Conservation (phyloP, 257 asterid species). For the Solanum rostratum region DNA sequence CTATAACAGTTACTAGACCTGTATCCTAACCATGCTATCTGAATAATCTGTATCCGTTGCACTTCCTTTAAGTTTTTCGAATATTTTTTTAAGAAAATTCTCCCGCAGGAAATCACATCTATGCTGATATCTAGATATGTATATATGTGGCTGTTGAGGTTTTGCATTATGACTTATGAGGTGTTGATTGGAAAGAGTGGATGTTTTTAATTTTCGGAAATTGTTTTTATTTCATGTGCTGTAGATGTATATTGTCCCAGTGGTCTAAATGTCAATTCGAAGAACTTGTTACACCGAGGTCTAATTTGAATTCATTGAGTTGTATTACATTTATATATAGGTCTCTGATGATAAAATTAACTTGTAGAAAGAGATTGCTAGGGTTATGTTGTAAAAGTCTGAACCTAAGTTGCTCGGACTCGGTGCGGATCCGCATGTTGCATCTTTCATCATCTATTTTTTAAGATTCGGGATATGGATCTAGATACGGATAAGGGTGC, state of each 20-base stretch:
- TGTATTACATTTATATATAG: not conserved
- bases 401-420: not conserved
- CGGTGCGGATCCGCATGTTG: no score
- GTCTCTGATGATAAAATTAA: not conserved
- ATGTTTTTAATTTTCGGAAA: not conserved
- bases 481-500: no score
- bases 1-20: not conserved
- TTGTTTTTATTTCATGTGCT: not conserved
- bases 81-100: not conserved
- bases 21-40: not conserved
- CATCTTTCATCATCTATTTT: no score
- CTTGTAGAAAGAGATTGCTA: not conserved
- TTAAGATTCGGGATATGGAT: no score
- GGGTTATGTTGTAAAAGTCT: not conserved
- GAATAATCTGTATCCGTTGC: not conserved
- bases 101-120: not conserved
- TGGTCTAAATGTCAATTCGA: not conserved
- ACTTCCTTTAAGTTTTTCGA: not conserved
- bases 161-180: not conserved
- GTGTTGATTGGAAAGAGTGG: not conserved
- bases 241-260: not conserved
- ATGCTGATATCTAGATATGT: not conserved
- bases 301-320: not conserved
- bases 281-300: not conserved
- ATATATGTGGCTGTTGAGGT: not conserved